Evolutionary conservation across 805 yeast genomes (phyloP).

Genomic region (Candida piceae): DNA sequence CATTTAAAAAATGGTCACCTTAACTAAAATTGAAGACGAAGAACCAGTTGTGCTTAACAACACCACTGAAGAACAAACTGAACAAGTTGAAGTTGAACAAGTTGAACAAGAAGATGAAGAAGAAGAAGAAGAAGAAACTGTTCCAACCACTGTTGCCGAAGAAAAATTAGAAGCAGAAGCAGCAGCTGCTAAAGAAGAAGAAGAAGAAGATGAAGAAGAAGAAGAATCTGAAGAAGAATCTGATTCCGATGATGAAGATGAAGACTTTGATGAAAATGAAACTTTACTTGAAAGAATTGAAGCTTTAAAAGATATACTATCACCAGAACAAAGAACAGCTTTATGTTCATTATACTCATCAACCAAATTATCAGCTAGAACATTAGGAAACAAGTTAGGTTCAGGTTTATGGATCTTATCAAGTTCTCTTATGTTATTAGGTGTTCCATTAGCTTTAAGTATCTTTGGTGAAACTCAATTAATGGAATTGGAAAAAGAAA

Average conservation of each 20-base stretch:
- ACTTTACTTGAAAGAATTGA: constrained; percentile 79
- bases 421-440: constrained; percentile 77
- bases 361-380: constrained; percentile 36
- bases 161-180: constrained; percentile 28
- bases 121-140: constrained; percentile 15
- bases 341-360: constrained; percentile 29
- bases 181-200: constrained; percentile 22
- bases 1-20: constrained; percentile 73
- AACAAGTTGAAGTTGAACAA: not conserved
- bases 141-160: not conserved
- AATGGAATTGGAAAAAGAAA: constrained; percentile 89
- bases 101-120: too few species aligned
- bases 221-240: constrained; percentile 34
- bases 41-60: constrained; percentile 5
- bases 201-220: constrained; percentile 30
- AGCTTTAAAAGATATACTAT: constrained; percentile 87
- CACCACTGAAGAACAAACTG: constrained; percentile 17
- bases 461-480: constrained; percentile 91
- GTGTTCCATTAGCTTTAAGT: constrained; percentile 88
- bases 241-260: constrained; percentile 58
- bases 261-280: constrained; percentile 80
- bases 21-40: constrained; percentile 67
- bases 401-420: constrained; percentile 79
- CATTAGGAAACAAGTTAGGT: constrained; percentile 60
- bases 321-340: constrained; percentile 73